These are phyloP conservation scores for Fagus sylvatica DNA, from an alignment of 306 rosid species.

Conservation along the genomic window DNA sequence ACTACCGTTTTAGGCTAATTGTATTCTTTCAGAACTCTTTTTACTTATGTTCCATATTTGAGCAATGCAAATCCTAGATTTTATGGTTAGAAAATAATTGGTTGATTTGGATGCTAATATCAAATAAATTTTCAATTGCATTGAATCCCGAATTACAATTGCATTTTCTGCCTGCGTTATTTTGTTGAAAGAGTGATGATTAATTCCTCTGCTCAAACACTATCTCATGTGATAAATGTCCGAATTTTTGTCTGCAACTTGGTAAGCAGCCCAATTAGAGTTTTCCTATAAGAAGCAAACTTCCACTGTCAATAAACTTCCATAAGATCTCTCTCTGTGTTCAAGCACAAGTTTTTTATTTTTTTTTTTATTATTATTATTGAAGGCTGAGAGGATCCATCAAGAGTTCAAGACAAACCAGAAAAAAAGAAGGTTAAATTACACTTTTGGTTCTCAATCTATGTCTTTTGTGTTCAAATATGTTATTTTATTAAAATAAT, in stretches of 20 bases:
- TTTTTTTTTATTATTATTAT: too few relatives aligned
- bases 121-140: background rate
- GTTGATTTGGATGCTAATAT: background rate
- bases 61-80: background rate
- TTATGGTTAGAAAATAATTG: background rate
- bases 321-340: too few relatives aligned
- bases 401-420: too few relatives aligned
- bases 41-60: background rate
- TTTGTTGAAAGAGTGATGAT: background rate
- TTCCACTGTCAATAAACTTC: too few relatives aligned
- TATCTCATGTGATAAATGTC: background rate
- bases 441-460: too few relatives aligned
- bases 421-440: too few relatives aligned
- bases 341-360: too few relatives aligned
- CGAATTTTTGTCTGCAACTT: background rate
- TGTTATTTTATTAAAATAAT: too few relatives aligned
- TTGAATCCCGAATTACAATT: background rate
- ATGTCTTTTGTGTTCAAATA: too few relatives aligned
- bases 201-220: background rate
- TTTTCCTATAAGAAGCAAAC: too few relatives aligned
- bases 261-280: background rate
- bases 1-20: constrained; percentile 1
- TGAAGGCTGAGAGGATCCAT: too few relatives aligned
- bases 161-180: background rate
- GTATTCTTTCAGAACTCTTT: background rate